Conservation (phyloP, 208 protist genomes). For the Acanthamoeba triangularis region DNA sequence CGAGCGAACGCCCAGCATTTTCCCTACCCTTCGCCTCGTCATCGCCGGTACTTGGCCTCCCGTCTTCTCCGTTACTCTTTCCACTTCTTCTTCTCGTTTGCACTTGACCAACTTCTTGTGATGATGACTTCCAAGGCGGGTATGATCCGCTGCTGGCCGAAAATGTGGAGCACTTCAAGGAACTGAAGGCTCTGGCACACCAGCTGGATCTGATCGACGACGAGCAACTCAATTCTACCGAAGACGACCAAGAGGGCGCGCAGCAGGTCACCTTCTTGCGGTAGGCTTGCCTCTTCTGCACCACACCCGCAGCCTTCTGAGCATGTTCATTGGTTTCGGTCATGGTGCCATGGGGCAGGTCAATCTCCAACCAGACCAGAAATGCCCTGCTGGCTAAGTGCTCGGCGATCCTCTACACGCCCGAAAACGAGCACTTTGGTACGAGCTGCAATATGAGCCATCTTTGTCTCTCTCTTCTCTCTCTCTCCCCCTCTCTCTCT, state of each 20-base stretch:
- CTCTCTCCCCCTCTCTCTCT: neutral
- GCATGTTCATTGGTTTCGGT: conserved; percentile 79
- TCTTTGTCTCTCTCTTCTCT: conserved; percentile 88
- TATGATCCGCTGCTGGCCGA: conserved; percentile 78
- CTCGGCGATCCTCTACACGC: conserved; percentile 96
- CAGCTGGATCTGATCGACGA: conserved; percentile 56
- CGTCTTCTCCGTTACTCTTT: neutral
- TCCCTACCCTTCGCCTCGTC: neutral
- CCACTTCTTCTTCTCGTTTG: conserved; percentile 75
- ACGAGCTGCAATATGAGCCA: neutral
- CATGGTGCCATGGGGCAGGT: conserved; percentile 92
- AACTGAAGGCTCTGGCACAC: conserved; percentile 90
- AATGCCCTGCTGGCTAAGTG: conserved; percentile 91
- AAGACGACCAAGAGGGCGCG: neutral
- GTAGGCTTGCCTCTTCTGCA: neutral
- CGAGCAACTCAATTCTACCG: neutral
- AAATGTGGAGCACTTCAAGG: conserved; percentile 90
- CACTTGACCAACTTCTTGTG: conserved; percentile 75
- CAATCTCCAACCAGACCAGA: conserved; percentile 93
- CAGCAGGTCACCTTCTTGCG: conserved; percentile 53
- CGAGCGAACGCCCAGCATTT: neutral
- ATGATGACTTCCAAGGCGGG: neutral
- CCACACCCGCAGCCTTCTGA: neutral
- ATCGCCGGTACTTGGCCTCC: conserved; percentile 44
- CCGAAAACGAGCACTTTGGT: conserved; percentile 97